Evolutionary conservation across 1,139 yeast genomes (phyloP).

Genomic region (Groenewaldozyma auringiensis): DNA sequence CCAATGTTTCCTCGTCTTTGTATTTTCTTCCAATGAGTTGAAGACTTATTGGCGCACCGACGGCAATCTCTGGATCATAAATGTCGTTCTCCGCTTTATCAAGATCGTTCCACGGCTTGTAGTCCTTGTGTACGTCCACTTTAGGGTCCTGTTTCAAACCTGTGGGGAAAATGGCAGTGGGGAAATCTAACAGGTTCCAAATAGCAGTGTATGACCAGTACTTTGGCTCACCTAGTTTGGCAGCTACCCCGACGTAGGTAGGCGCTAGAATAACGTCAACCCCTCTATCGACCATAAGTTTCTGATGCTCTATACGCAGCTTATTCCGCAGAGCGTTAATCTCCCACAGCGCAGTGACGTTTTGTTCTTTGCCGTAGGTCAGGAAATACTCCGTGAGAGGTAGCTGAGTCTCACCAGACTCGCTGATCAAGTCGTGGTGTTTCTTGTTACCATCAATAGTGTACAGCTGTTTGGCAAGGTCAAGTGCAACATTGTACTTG

Average conservation of each 20-base stretch:
- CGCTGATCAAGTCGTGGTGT: constrained; percentile 1
- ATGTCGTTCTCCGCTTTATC: constrained; percentile 26
- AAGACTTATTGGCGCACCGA: constrained; percentile 44
- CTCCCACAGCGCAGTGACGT: constrained; percentile 7
- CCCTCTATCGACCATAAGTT: constrained; percentile 24
- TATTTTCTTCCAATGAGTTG: constrained; percentile 35
- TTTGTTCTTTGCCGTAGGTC: constrained; percentile 3
- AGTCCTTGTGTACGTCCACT: constrained; percentile 22
- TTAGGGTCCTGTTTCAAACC: constrained; percentile 26
- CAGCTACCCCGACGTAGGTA: constrained; percentile 23
- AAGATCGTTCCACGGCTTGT: constrained; percentile 1
- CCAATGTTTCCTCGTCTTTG: constrained; percentile 5
- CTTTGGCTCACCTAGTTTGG: constrained; percentile 11
- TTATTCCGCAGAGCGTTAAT: constrained; percentile 6
- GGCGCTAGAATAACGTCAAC: constrained; percentile 35
- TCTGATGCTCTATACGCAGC: constrained; percentile 21
- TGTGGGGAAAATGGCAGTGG: constrained; percentile 42
- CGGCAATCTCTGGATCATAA: constrained; percentile 39
- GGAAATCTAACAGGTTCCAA: constrained; percentile 41
- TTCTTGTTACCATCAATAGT: constrained; percentile 11
- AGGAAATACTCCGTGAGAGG: constrained; percentile 5
- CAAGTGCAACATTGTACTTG: constrained; percentile 32
- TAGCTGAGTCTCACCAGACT: constrained; percentile 4
- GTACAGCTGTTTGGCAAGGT: constrained; percentile 28
- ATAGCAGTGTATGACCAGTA: constrained; percentile 34